Evolutionary conservation across 495 filamentous ascomycete genomes (phyloP).

Genomic region (Annulohypoxylon bovei): DNA sequence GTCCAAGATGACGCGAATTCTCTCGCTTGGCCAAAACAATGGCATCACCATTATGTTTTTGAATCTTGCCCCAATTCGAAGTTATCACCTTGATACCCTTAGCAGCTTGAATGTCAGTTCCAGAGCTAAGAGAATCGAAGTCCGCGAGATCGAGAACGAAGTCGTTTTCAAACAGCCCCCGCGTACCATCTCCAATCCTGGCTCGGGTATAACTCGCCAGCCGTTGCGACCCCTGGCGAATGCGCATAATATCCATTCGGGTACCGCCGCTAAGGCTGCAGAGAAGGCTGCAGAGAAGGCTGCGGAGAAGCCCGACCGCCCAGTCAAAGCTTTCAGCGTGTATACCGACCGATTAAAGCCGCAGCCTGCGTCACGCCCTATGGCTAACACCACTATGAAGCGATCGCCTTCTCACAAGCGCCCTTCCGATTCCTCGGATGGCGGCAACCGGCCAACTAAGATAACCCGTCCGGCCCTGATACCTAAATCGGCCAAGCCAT

Average conservation of each 20-base stretch:
- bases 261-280: conserved; percentile 53
- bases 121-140: conserved; percentile 94
- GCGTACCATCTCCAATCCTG: conserved; percentile 60
- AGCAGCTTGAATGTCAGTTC: conserved; percentile 96
- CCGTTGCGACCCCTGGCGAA: conserved; percentile 78
- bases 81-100: conserved; percentile 92
- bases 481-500: conserved; percentile 54
- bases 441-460: conserved; percentile 51
- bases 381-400: conserved; percentile 50
- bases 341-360: conserved; percentile 75
- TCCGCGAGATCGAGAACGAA: conserved; percentile 93
- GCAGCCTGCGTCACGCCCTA: conserved; percentile 42
- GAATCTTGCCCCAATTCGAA: conserved; percentile 85
- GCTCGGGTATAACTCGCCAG: conserved; percentile 68
- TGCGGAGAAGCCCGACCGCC: conserved; percentile 71
- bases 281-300: conserved; percentile 60
- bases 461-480: conserved; percentile 45
- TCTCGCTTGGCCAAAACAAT: conserved; percentile 94
- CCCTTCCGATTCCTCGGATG: conserved; percentile 53
- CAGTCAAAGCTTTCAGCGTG: conserved; percentile 81
- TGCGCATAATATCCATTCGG: conserved; percentile 67
- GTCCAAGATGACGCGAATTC: conserved; percentile 95
- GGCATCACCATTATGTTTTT: conserved; percentile 97
- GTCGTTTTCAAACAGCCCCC: conserved; percentile 80
- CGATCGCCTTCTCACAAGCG: conserved; percentile 56